Evolutionary conservation across 2,329 filamentous ascomycete species (phyloP).

Genomic region (Seiridium unicorne): DNA sequence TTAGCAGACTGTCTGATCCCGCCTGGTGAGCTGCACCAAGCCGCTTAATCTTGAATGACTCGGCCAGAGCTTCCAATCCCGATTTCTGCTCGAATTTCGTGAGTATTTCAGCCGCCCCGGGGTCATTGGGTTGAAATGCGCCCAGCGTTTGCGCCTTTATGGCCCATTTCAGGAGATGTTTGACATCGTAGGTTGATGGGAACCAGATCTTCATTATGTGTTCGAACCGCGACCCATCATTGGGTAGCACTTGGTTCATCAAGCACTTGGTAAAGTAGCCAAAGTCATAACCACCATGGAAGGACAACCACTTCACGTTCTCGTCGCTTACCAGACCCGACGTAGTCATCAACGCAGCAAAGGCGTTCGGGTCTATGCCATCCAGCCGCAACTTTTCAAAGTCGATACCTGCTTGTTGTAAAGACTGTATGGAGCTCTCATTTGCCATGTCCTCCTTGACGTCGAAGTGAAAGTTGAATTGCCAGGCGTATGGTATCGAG

Average conservation of each 20-base stretch:
- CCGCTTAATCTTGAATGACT: slow-evolving; percentile 87
- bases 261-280: slow-evolving; percentile 95
- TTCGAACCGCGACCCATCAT: slow-evolving; percentile 88
- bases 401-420: slow-evolving; percentile 89
- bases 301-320: slow-evolving; percentile 93
- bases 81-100: slow-evolving; percentile 87
- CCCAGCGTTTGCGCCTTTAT: slow-evolving; percentile 65
- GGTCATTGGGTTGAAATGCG: slow-evolving; percentile 63
- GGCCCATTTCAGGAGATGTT: slow-evolving; percentile 92
- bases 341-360: slow-evolving; percentile 85
- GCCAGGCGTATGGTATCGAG: slow-evolving; percentile 86
- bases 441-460: slow-evolving; percentile 97
- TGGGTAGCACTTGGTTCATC: slow-evolving; percentile 76
- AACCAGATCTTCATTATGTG: slow-evolving; percentile 89
- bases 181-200: slow-evolving; percentile 91
- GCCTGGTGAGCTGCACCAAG: slow-evolving; percentile 88
- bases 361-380: slow-evolving; percentile 86
- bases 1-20: slow-evolving; percentile 89
- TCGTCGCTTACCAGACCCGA: slow-evolving; percentile 88
- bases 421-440: slow-evolving; percentile 87
- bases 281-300: slow-evolving; percentile 98
- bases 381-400: slow-evolving; percentile 81
- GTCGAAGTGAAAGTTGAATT: slow-evolving; percentile 98
- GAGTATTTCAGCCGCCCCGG: slow-evolving; percentile 69
- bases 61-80: slow-evolving; percentile 88